A percentile compares a stretch with the other conserved stretches of the same genome.
Conservation (phyloP, 164 flowering plant genomes). For the Sedum album region DNA sequence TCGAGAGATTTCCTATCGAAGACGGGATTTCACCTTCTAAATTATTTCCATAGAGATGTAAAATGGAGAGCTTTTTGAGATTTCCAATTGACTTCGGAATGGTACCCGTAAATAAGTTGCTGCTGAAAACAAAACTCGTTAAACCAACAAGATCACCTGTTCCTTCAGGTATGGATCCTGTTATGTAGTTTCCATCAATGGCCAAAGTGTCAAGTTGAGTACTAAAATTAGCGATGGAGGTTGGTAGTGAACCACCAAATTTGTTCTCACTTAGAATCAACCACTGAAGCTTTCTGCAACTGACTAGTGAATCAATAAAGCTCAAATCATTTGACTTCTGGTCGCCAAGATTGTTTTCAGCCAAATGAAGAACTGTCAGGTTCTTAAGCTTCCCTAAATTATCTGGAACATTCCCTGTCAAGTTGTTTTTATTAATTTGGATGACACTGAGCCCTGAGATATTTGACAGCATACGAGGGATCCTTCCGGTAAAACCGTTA, state of each 20-base stretch:
- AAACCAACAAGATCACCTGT: constrained; percentile 15
- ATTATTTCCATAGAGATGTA: background rate
- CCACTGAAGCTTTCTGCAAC: constrained; percentile 8
- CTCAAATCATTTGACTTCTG: background rate
- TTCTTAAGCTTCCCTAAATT: background rate
- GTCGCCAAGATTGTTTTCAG: constrained; percentile 15
- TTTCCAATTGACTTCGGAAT: constrained; percentile 15
- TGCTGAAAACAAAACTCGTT: background rate
- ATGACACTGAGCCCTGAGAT: background rate
- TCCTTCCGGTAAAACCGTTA: constrained; percentile 15
- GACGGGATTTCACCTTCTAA: background rate
- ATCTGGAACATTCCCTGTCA: no score
- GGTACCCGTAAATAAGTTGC: constrained; percentile 6
- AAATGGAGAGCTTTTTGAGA: background rate
- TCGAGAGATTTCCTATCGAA: background rate
- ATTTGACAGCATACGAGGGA: constrained; percentile 23
- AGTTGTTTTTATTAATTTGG: background rate
- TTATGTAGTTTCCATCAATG: no score
- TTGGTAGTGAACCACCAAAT: constrained; percentile 12
- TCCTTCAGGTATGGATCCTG: constrained; percentile 18
- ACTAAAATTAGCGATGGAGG: constrained; percentile 18
- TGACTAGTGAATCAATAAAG: no score
- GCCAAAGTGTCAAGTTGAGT: no score
- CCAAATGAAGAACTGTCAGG: background rate
- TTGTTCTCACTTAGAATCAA: background rate